phyloP scores from a whole-genome alignment of 805 yeast species.

The Starmerella bombi region DNA sequence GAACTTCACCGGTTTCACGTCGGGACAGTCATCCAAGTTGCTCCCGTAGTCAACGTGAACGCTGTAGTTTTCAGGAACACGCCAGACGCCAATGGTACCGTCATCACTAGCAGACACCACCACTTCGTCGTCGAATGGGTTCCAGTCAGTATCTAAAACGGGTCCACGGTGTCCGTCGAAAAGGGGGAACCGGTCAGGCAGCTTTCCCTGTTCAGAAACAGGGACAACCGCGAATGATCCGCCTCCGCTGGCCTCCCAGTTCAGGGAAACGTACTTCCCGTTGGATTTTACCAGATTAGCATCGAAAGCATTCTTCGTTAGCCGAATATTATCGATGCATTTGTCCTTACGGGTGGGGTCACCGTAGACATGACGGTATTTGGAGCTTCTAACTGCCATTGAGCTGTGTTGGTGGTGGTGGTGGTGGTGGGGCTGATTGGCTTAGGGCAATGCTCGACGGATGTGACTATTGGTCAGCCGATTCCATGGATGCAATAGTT shows the following conservation, averaged over 20 bases:
- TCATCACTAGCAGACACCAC: slow-evolving; percentile 75
- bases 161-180: slow-evolving; percentile 94
- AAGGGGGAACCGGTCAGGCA: slow-evolving; percentile 84
- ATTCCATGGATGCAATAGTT: too few relatives aligned
- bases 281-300: slow-evolving; percentile 78
- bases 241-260: slow-evolving; percentile 93
- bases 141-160: slow-evolving; percentile 88
- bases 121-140: slow-evolving; percentile 70
- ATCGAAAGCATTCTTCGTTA: slow-evolving; percentile 82
- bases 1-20: slow-evolving; percentile 55
- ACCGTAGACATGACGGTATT: slow-evolving; percentile 92
- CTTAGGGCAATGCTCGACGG: too few relatives aligned
- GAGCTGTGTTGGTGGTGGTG: too few relatives aligned
- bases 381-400: slow-evolving; percentile 76
- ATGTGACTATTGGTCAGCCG: too few relatives aligned
- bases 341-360: slow-evolving; percentile 64
- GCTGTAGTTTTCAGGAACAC: slow-evolving; percentile 69
- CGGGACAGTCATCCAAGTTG: slow-evolving; percentile 44
- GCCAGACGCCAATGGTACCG: slow-evolving; percentile 75
- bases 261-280: slow-evolving; percentile 72
- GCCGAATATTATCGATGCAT: slow-evolving; percentile 50
- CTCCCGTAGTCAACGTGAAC: slow-evolving; percentile 35
- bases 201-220: slow-evolving; percentile 69
- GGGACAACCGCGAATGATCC: slow-evolving; percentile 97
- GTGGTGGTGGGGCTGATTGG: too few relatives aligned